Base-by-base conservation (phyloP, 2,329 filamentous ascomycete species). In the Arthrobotrys conoides region DNA sequence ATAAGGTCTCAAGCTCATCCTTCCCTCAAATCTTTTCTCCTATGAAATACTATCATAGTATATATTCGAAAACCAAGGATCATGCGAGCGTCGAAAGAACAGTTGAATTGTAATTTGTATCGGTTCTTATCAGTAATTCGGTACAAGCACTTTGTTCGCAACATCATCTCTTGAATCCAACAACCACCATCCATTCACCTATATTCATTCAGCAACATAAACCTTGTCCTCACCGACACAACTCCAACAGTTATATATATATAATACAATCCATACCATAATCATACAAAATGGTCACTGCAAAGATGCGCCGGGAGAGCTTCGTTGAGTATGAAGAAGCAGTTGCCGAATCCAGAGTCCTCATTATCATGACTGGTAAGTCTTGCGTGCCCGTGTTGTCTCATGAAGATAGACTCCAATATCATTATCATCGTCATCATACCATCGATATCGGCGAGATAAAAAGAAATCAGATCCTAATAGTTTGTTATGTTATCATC, bases 331-430 rank as follows among this genome's bases (percentile, higher is more conserved):
- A 77, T 16, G 73, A 77, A 68, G 73, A 77, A 46, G 73, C 73
- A 1, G 67, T 49, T n/a, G 67, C 73, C 12, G 93, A 96, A 84
- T 93, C 93, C 24, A 88, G 92, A 75, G 92, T 97, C 12, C 87
- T 97, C 80, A 92, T 97, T 82, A 93, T 97, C 84, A 95, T 96
- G 86, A 97, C 94, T 12, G 94, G 93, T 79, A 72, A 27, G 57
- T 61, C 12, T 10, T 5, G 1, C 36, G 12, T 27, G 6, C 36
- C 57, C 22, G 68, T 61, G 44, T 77, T 77, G 66, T 51, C 59
- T 71, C 72, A 61, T 67, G 24, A 38, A 18, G 20, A 20, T 24
- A 16, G 30, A 30, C 44, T 14, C 22, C 33, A 55, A 38, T 24
- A 64, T 33, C 22, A 33, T 20, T 14, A 36, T 30, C 33, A 55